These are phyloP conservation scores for Ascomycota sp. DNA, from an alignment of 2,329 filamentous ascomycete genomes.

Conservation along the genomic window DNA sequence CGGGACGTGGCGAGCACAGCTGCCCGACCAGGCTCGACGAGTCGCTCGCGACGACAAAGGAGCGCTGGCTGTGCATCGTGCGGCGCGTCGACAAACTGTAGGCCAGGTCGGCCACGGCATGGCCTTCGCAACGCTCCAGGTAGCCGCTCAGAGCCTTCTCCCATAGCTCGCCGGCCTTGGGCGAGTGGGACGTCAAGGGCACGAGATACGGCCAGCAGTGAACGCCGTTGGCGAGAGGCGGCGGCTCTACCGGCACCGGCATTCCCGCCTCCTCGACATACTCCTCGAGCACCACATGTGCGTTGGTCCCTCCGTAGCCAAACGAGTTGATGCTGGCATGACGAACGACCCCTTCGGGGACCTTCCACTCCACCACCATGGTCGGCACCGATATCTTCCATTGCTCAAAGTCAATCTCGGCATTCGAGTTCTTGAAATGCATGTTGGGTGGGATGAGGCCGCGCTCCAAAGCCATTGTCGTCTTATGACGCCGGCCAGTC, in stretches of 20 bases:
- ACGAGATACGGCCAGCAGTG: conserved; percentile 5
- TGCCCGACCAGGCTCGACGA: conserved; percentile 3
- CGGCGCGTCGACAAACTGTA: conserved; percentile 6
- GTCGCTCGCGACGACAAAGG: conserved; percentile 7
- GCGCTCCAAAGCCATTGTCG: conserved; percentile 6
- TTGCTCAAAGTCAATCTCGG: background rate
- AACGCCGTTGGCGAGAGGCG: conserved; percentile 5
- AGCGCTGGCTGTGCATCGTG: conserved; percentile 6
- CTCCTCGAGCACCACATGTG: background rate
- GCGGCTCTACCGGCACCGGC: background rate
- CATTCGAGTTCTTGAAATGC: conserved; percentile 3
- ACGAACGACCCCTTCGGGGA: conserved; percentile 1
- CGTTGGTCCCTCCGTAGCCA: background rate
- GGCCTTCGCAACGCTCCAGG: conserved; percentile 2
- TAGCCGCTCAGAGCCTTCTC: conserved; percentile 5
- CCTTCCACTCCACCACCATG: background rate
- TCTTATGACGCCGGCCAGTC: conserved; percentile 9
- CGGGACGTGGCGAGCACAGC: conserved; percentile 3
- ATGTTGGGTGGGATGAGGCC: conserved; percentile 8
- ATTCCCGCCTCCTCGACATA: background rate
- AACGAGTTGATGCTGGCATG: conserved; percentile 12
- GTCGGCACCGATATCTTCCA: background rate
- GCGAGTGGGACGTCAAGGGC: conserved; percentile 6
- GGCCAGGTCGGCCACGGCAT: conserved; percentile 5
- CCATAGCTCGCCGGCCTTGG: conserved; percentile 6